Evolutionary conservation across 1,139 yeast species (phyloP), one percentile per base, ranked within the genome.

Genomic region (Yamadazyma kanchanaburiensis): DNA sequence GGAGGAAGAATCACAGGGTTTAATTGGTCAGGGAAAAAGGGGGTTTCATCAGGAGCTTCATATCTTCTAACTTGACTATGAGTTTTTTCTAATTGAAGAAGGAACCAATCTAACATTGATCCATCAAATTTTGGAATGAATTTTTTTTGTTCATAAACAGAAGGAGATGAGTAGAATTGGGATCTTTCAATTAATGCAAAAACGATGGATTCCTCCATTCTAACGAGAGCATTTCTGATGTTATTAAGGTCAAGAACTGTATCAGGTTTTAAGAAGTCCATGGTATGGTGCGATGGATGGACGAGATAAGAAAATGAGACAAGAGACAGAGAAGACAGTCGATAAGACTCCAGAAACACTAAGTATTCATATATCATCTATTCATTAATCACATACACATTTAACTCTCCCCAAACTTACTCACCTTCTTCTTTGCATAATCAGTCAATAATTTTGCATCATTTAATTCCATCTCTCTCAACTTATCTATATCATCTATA

Each of bases 141-240:
- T 38, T 75, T 75, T 40, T 75, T 70, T 7, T 55, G 51, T 45
- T 72, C 70, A 56, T 91, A 91, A 10, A 88, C 88, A 12, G 87
- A 72, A 3, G 84, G 83, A 32, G 89, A 80, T 23, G 75, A 71
- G 46, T 66, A 80, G 52, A 87, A 91, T 58, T 89, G 96, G 3
- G 96, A 86, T 42, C 98, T 71, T 57, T 91, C 98, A 40, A 91
- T 89, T 45, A 91, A 73, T 37, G 83, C 85, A 67, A 89, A 91
- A 40, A 91, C 85, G 47, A 91, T 88, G 7, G 96, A 83, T 56
- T 91, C 98, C 51, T 91, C 98, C 96, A 91, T 87, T 31, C 96
- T 77, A 25, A 88, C 81, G 32, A 91, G 67, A 13, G 89, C 85
- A 39, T 75, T 78, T 42, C 98, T 79, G 48, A 91, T 91, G 56